phyloP scores from a whole-genome alignment of 176 grass and related monocot genomes.

The Oryza coarctata region DNA sequence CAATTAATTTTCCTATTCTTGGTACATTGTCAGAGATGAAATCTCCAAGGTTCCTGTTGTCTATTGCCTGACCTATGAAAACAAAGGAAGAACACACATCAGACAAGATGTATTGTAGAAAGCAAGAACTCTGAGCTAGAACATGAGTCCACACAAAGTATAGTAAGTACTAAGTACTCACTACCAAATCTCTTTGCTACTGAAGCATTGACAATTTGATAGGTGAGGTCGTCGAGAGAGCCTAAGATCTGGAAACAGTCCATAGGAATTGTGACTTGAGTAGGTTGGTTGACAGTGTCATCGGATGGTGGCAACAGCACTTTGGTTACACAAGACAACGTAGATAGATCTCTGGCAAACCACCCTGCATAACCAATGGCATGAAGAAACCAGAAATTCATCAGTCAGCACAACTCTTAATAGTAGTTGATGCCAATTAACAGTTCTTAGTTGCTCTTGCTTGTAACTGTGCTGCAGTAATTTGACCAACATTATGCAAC shows the following conservation, averaged over 20 bases:
- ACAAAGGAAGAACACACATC: not conserved
- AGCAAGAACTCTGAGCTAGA: not conserved
- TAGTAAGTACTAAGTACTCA: no score
- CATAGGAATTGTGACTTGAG: constrained; percentile 49
- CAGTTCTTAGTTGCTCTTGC: no score
- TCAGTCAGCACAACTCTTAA: no score
- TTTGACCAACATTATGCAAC: no score
- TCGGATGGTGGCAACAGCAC: constrained; percentile 49
- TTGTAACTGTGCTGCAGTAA: no score
- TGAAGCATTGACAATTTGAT: constrained; percentile 56
- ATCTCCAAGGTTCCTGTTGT: constrained; percentile 64
- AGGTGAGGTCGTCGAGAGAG: constrained; percentile 53
- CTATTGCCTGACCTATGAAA: constrained; percentile 43
- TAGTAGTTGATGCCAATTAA: no score
- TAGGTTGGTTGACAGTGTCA: constrained; percentile 47
- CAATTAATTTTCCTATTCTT: constrained; percentile 59
- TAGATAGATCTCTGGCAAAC: constrained; percentile 78
- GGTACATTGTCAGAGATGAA: constrained; percentile 71
- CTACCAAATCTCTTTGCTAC: constrained; percentile 56
- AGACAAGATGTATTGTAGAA: constrained; percentile 13
- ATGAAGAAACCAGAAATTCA: no score
- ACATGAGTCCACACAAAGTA: not conserved
- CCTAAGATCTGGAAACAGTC: constrained; percentile 75
- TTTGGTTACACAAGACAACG: constrained; percentile 41
- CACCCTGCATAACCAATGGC: constrained; percentile 49